Evolutionary conservation across 352 stramenopile species (phyloP).

Genomic region (Phytophthora crassamura): DNA sequence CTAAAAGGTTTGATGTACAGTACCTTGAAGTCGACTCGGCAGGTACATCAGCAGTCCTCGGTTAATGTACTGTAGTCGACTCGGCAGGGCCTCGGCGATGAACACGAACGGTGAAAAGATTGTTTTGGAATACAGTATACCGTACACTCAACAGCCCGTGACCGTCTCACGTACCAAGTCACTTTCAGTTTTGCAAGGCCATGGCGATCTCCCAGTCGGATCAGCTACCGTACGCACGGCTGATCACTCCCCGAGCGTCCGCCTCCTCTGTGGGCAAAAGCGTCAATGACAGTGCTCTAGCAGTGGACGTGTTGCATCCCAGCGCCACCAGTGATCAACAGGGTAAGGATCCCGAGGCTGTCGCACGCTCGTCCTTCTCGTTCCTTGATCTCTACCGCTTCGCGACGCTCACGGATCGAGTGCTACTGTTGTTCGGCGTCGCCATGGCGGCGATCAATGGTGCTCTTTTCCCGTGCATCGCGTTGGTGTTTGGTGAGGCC

Average conservation of each 20-base stretch:
- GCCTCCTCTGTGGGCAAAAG: neutral
- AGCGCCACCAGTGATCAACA: neutral
- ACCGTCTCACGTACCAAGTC: too few species aligned
- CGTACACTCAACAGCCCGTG: too few species aligned
- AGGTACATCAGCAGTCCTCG: too few species aligned
- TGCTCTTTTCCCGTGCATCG: conserved; percentile 35
- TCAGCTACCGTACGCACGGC: conserved; percentile 1
- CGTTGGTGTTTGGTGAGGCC: conserved; percentile 42
- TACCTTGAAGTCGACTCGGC: too few species aligned
- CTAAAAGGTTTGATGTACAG: too few species aligned
- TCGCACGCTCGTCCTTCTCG: neutral
- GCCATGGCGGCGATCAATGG: conserved; percentile 32
- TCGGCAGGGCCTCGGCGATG: too few species aligned
- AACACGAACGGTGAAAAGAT: too few species aligned
- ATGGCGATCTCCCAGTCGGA: too few species aligned
- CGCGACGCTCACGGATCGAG: neutral
- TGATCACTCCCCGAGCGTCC: neutral
- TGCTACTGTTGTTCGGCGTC: conserved; percentile 14
- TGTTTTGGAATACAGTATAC: too few species aligned
- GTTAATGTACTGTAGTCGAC: too few species aligned
- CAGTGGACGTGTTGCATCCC: neutral
- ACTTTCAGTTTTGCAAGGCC: too few species aligned
- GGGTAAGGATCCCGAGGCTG: neutral
- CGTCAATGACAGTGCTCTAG: neutral
- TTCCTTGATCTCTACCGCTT: conserved; percentile 10